Conservation (phyloP, 2,329 filamentous ascomycete genomes). For the Sporothrix mexicana region DNA sequence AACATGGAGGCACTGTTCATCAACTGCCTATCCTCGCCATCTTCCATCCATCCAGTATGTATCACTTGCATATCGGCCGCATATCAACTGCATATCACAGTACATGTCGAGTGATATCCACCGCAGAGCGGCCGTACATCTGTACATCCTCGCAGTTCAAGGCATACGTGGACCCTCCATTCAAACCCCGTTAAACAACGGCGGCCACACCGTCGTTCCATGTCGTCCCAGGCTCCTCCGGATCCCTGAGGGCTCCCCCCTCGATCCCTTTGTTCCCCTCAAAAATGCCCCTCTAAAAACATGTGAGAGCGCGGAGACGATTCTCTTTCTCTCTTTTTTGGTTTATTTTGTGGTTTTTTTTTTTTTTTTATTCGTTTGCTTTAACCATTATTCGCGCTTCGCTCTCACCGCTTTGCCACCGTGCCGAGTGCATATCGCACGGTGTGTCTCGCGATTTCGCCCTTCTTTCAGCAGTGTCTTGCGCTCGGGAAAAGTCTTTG, state of each 20-base stretch:
- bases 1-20: slow-evolving; percentile 1
- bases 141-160: too few relatives aligned
- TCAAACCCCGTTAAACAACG: slow-evolving; percentile 3
- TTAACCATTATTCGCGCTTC: not conserved
- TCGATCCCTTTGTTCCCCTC: too few relatives aligned
- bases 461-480: not conserved
- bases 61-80: not conserved
- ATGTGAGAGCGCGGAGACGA: slow-evolving; percentile 8
- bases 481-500: not conserved
- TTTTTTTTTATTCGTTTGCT: not conserved
- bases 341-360: not conserved
- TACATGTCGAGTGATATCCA: not conserved
- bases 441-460: not conserved
- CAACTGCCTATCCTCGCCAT: not conserved
- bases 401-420: slow-evolving; percentile 13
- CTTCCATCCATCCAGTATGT: not conserved
- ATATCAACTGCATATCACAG: not conserved
- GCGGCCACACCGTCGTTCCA: slow-evolving; percentile 23
- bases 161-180: too few relatives aligned
- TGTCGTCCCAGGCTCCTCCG: too few relatives aligned
- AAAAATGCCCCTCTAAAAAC: not conserved
- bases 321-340: not conserved
- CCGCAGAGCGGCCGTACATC: too few relatives aligned
- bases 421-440: slow-evolving; percentile 3
- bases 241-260: too few relatives aligned